Base-by-base conservation (phyloP, 371 early-diverging fungal species). In the Haplosporangium sp. region DNA sequence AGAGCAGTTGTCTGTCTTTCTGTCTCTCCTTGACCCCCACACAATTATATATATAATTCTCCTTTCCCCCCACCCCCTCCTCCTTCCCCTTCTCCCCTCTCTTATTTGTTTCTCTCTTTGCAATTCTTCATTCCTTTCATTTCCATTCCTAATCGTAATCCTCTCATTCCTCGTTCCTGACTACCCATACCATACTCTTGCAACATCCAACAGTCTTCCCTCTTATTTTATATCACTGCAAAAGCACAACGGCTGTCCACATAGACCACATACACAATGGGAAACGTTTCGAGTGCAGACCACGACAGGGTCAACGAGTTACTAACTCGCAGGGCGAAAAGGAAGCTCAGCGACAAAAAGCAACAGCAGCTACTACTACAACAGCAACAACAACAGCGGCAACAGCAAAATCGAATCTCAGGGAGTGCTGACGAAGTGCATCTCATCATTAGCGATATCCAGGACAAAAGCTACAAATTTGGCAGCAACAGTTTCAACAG, bases 251-350 rank as follows among this genome's bases (percentile, higher is more conserved):
- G n/a, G n/a, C n/a, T n/a, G n/a, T n/a, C n/a, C n/a, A n/a, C n/a
- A n/a, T n/a, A n/a, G n/a, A n/a, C n/a, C n/a, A n/a, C 40, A 37
- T 45, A 54, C 21, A 37, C 29, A 40, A 77, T 77, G 79, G 79
- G 79, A 55, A 77, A 77, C 60, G 68, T 71, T 37, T 71, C 79
- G 5, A 77, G 79, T 38, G 71, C 79, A 10, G 79, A 77, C 64
- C 67, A 71, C 37, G 79, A 71, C 29, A 71, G 63, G n/a, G 71
- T 77, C 64, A 77, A 64, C 60, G 79, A 77, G 43, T 62, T 77
- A 18, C 43, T 77, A 20, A 71, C 56, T 41, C 57, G 63, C 12
- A 59, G 72, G 20, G 79, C 72, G 45, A 74, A 55, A 48, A 63
- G 60, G 29, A 64, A 61, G 60, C 42, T 64, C 45, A 57, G 58